Evolutionary conservation across 1,139 yeast species (phyloP), one percentile per base, ranked within the genome.

Genomic region (Schwanniomyces etchellsii): DNA sequence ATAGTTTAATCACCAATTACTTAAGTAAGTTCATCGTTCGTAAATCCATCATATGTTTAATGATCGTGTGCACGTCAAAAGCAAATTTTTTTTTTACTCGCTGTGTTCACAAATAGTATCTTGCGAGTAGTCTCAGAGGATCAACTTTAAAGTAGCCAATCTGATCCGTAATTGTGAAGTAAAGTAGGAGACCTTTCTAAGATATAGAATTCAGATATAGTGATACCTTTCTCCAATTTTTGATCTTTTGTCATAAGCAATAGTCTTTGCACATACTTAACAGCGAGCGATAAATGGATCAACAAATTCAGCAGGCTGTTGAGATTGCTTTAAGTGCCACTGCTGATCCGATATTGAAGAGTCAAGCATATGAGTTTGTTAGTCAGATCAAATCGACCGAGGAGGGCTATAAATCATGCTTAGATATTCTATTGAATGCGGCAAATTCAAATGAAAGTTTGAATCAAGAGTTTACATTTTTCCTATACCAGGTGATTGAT

Each of bases 291-390:
- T 32, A 33, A 31, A 84, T 85, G 93, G 88, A 84, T 45, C 74
- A 76, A 45, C 95, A 88, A 65, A 83, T 91, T 51, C 89, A 77
- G 57, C 95, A 88, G 64, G 98, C 96, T 29, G 95, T 91, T 33
- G 81, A 78, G 44, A 80, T 89, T 42, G 97, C 96, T 23, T 75
- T 86, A 40, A 78, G 81, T 50, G 84, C 85, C 28, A 66, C 81
- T n/a, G 74, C 83, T 14, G 93, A 85, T 53, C 63, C 70, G 16
- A 60, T 56, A 28, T 63, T 89, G 35, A 82, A 83, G 48, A 77
- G 73, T 43, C 96, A 89, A 65, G 98, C 98, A 18, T 69, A 84
- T 40, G 80, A 78, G 27, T 89, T 78, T 52, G 75, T 91, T 47
- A 76, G 77, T 42, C 81, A 81, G 41, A 70, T 88, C 46, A 86